Evolutionary conservation across 108 stramenopile species (phyloP).

Genomic region (Ochromonas danica): DNA sequence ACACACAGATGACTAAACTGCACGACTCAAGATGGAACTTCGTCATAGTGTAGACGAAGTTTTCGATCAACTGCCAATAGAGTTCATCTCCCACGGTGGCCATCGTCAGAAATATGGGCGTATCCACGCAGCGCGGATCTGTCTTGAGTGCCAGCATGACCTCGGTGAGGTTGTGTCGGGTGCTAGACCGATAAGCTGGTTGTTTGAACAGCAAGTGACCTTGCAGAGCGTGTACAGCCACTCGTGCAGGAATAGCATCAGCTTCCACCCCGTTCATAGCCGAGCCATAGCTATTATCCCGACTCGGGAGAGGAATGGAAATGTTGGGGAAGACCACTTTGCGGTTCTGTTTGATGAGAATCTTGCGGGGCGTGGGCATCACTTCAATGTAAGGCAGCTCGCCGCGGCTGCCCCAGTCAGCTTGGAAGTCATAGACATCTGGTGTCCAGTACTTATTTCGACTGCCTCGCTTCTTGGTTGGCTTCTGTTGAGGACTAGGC

Average conservation of each 20-base stretch:
- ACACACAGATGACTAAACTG: conserved; percentile 8
- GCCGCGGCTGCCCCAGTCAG: not conserved
- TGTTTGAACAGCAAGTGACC: not conserved
- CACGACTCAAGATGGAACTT: not conserved
- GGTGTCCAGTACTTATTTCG: not conserved
- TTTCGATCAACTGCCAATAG: conserved; percentile 35
- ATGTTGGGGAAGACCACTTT: not conserved
- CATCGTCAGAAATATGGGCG: conserved; percentile 20
- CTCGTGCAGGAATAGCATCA: not conserved
- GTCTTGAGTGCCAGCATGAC: not conserved
- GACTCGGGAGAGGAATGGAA: not conserved
- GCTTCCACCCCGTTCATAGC: not conserved
- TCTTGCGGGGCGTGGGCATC: not conserved
- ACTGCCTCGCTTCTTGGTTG: too few relatives aligned
- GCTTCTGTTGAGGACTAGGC: too few relatives aligned
- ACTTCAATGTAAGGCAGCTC: conserved; percentile 3
- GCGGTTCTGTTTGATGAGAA: not conserved
- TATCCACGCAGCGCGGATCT: not conserved
- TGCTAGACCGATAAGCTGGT: not conserved
- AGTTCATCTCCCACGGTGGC: conserved; percentile 7
- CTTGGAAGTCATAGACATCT: not conserved
- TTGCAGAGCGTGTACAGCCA: not conserved
- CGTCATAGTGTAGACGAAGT: conserved; percentile 6
- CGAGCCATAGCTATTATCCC: not conserved
- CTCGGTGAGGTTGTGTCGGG: not conserved